Evolutionary conservation across 176 grass and related monocot genomes (phyloP).

Genomic region (Zizania latifolia): DNA sequence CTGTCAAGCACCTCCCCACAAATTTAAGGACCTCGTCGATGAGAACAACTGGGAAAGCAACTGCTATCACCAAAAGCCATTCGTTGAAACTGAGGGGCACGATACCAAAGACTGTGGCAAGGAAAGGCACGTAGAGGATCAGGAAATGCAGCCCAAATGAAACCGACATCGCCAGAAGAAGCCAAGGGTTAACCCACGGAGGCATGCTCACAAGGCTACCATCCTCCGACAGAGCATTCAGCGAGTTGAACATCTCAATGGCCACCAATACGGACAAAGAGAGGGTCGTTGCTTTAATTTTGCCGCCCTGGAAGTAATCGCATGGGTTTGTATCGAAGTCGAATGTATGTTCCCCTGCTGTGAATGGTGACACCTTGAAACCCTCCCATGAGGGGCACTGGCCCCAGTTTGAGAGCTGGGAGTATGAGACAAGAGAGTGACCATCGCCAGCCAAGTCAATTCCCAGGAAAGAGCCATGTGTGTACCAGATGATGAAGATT

Average conservation of each 20-base stretch:
- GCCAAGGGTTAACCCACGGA: constrained; percentile 95
- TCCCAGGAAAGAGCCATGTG: constrained; percentile 77
- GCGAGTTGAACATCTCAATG: constrained; percentile 99
- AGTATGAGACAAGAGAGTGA: constrained; percentile 75
- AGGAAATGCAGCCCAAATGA: constrained; percentile 90
- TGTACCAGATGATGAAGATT: constrained; percentile 93
- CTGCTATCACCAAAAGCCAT: constrained; percentile 84
- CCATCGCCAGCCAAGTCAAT: constrained; percentile 86
- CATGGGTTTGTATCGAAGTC: constrained; percentile 71
- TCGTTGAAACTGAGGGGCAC: constrained; percentile 90
- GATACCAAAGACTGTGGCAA: constrained; percentile 79
- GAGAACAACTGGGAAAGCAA: constrained; percentile 85
- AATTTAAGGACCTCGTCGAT: constrained; percentile 93
- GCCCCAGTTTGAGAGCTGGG: constrained; percentile 85
- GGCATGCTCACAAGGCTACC: constrained; percentile 88
- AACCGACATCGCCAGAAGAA: constrained; percentile 86
- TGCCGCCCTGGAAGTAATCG: constrained; percentile 87
- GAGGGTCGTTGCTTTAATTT: constrained; percentile 89
- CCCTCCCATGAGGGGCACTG: constrained; percentile 73
- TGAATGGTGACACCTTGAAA: constrained; percentile 74
- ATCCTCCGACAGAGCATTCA: constrained; percentile 92
- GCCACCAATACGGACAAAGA: constrained; percentile 89
- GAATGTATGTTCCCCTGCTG: constrained; percentile 56
- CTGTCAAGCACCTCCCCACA: constrained; percentile 61
- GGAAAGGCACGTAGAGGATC: constrained; percentile 91